A percentile compares a stretch with the other conserved stretches of the same genome.
phyloP scores from a whole-genome alignment of 257 asterid genomes.

The Echium plantagineum region DNA sequence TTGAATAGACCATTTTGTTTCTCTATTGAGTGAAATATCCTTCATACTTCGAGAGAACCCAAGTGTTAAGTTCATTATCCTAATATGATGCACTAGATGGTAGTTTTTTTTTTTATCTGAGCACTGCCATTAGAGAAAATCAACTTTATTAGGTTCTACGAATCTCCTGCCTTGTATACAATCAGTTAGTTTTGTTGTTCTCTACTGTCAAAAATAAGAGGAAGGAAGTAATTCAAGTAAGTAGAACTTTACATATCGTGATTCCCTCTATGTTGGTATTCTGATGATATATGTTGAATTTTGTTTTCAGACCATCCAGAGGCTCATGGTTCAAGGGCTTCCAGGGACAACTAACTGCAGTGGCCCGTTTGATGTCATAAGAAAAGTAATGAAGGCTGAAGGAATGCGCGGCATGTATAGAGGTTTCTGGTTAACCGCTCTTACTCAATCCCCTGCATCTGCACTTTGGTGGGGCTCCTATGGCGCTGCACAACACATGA shows the following conservation, averaged over 20 bases:
- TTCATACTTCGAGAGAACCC: not conserved
- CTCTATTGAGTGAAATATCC: not conserved
- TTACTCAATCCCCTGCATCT: conserved; percentile 74
- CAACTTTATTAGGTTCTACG: not conserved
- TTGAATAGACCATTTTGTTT: not conserved
- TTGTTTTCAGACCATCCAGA: conserved; percentile 55
- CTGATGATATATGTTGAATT: not conserved
- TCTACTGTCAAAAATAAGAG: not conserved
- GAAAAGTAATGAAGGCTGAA: conserved; percentile 54
- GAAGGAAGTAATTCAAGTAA: too few species aligned
- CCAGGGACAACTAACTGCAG: conserved; percentile 61
- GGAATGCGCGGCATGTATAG: conserved; percentile 79
- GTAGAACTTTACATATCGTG: too few species aligned
- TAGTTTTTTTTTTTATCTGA: not conserved
- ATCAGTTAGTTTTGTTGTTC: not conserved
- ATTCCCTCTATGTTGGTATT: too few species aligned
- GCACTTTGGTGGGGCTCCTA: conserved; percentile 99
- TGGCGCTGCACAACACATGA: conserved; percentile 70
- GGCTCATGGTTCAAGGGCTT: conserved; percentile 93
- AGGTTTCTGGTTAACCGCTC: conserved; percentile 80
- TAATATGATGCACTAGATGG: not conserved
- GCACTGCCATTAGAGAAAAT: not conserved
- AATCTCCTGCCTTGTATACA: not conserved
- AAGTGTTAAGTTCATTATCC: not conserved
- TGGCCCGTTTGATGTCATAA: conserved; percentile 62